A percentile compares a stretch with the other conserved stretches of the same genome.
Conservation (phyloP, 192 early-diverging fungal species). For the Coemansia sp. region DNA sequence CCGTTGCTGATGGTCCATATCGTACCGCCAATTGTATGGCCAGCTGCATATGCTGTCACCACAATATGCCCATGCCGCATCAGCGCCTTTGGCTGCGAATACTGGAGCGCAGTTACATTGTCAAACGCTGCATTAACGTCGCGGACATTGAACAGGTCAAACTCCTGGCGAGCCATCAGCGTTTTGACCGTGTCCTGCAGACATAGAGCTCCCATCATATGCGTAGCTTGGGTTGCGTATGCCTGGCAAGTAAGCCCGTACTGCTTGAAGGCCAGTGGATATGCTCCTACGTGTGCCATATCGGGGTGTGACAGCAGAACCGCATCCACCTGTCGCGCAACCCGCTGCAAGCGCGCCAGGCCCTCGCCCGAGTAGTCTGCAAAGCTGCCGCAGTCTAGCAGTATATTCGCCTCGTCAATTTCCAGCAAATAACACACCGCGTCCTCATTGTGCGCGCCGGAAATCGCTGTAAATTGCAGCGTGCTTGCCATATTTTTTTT, state of each 20-base stretch:
- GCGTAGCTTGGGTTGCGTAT: conserved; percentile 88
- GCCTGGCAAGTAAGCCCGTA: conserved; percentile 82
- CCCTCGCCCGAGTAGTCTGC: conserved; percentile 72
- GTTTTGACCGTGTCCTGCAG: conserved; percentile 79
- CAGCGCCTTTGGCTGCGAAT: conserved; percentile 80
- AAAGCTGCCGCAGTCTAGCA: conserved; percentile 94
- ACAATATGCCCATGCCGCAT: conserved; percentile 69
- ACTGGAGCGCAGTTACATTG: conserved; percentile 73
- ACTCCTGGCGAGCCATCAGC: conserved; percentile 65
- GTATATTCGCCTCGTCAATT: conserved; percentile 86
- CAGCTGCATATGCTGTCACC: conserved; percentile 87
- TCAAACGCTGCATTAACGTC: conserved; percentile 87
- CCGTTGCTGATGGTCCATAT: conserved; percentile 97
- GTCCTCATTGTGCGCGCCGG: conserved; percentile 81
- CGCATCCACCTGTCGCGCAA: conserved; percentile 86
- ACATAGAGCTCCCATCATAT: conserved; percentile 84
- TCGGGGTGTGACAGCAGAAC: conserved; percentile 89
- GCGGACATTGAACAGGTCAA: conserved; percentile 69
- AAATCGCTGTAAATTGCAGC: conserved; percentile 83
- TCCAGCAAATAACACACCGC: conserved; percentile 89
- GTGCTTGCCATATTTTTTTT: conserved; percentile 34
- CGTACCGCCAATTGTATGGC: conserved; percentile 93
- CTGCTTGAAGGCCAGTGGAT: conserved; percentile 71
- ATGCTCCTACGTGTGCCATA: conserved; percentile 82
- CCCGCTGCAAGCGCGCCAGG: conserved; percentile 63